These are phyloP conservation scores for Arachnomyces sp. DNA, from an alignment of 2,329 filamentous ascomycete species.

Conservation along the genomic window DNA sequence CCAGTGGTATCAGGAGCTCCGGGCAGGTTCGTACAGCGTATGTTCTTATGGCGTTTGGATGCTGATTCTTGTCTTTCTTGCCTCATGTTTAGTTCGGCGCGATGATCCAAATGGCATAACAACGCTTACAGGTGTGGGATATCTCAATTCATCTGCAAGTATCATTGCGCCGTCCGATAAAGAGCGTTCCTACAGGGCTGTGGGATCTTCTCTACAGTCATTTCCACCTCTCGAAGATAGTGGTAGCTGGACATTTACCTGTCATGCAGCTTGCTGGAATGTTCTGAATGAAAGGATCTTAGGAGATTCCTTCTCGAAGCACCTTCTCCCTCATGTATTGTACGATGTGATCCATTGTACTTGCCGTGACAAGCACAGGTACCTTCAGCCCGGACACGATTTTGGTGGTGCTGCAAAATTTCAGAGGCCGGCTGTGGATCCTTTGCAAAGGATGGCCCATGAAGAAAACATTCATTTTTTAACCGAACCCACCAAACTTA, in stretches of 20 bases:
- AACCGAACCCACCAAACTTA: conserved; percentile 1
- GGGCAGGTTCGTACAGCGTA: conserved; percentile 1
- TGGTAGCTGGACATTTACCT: conserved; percentile 1
- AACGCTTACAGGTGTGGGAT: conserved; percentile 3
- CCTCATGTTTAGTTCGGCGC: background rate
- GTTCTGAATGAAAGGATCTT: conserved; percentile 1
- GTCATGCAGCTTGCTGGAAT: conserved; percentile 4
- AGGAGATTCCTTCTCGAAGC: background rate
- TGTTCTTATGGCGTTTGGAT: no score
- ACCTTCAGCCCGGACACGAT: background rate
- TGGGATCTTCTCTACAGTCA: background rate
- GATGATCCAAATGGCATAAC: background rate
- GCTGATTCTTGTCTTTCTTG: background rate
- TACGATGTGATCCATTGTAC: conserved; percentile 1
- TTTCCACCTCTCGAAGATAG: background rate
- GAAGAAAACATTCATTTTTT: background rate
- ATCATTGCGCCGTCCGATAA: background rate
- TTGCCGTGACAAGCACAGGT: background rate
- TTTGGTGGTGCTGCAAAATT: conserved; percentile 4
- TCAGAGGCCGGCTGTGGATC: conserved; percentile 1
- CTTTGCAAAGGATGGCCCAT: background rate
- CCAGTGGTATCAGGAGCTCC: conserved; percentile 2
- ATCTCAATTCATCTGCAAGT: background rate
- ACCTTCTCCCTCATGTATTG: conserved; percentile 1
- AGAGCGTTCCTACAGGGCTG: conserved; percentile 1